Base-by-base conservation (phyloP, 371 early-diverging fungal genomes). In the Lichtheimia ramosa region DNA sequence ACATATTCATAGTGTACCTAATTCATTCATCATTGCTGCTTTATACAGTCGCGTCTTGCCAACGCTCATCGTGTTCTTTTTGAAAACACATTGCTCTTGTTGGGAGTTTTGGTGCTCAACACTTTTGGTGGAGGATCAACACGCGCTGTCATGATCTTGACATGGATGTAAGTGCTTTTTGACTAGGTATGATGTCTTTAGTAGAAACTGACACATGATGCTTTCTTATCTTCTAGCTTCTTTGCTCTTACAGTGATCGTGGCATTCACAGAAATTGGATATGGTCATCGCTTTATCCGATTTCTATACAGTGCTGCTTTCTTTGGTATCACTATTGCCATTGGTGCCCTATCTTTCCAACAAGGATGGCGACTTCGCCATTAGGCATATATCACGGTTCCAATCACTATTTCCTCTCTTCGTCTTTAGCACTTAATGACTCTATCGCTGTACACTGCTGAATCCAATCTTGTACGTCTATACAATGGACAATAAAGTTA, bases 101-200 rank as follows among this genome's bases (percentile, higher is more conserved):
- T 80, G 25, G 63, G 72, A 23, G 71, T 73, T 0, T 54, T 80
- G 42, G 68, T 70, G 6, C 24, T 80, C 27, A 80, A 80, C 49
- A 75, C 75, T 20, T 70, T 80, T 66, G 81, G 70, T 58, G 66
- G 67, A 58, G 77, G 67, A 21, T 75, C 75, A 43, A 71, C 70
- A n/a, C 65, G 66, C 48, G 77, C 72, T 34, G 81, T 75, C 5
- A 73, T 75, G 75, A 71, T 80, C 46, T 48, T 80, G 48, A 52
- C 77, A 23, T 80, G 81, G 81, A 63, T 80, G 62, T 61, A 42
- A 40, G 62, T 42, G 25, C 6, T 16, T 8, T 34, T 58, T 14
- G 12, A 7, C 8, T 46, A n/a, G 21, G 1, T 3, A 34, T 34
- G 5, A 1, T 8, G 6, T 54, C n/a, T n/a, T n/a, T n/a, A n/a